Base-by-base conservation (phyloP, 495 filamentous ascomycete genomes). In the Bathelium albidoporum region DNA sequence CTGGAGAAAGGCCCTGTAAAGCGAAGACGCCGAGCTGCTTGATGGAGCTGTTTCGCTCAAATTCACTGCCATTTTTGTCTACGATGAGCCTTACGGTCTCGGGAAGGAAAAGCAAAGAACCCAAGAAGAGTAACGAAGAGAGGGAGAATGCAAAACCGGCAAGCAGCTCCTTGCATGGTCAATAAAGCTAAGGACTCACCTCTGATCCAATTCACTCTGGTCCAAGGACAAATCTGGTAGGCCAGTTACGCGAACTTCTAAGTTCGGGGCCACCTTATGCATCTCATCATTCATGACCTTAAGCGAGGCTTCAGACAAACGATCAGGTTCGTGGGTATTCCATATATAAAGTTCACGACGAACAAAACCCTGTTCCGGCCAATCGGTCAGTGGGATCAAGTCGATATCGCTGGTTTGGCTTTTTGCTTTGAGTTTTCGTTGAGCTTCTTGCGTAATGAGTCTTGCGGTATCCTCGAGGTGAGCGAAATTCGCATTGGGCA, bases 291-390 rank as follows among this genome's bases (percentile, higher is more conserved):
- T 96, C 34, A 96, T 74, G 24, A 84, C 74, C 0, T 75, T 67
- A 20, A 97, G 74, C 2, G 83, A 87, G 62, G 88, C 82, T 4
- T 83, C 75, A 0, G 85, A 83, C 67, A 90, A 88, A 58, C 94
- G 84, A 72, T 97, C 85, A 0, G 91, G 91, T 70, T 98, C 95
- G 68, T 94, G 80, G 24, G 78, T 70, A 72, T 97, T 97, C 94
- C 94, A 98, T 16, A 91, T 89, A 73, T 98, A 98, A 18, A 96
- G 78, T 70, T 97, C 89, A 20, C 94, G 80, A 28, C 91, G 86
- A 43, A 90, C 91, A 62, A 82, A 78, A 1, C 91, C 90, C 66
- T 85, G 82, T 32, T 92, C 87, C 7, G 86, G 86, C 32, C 73
- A 71, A 49, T 71, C 71, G 14, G 32, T 36, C 3, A 32, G 26